Evolutionary conservation across 2,329 filamentous ascomycete species (phyloP).

Genomic region (Exophiala sp.): DNA sequence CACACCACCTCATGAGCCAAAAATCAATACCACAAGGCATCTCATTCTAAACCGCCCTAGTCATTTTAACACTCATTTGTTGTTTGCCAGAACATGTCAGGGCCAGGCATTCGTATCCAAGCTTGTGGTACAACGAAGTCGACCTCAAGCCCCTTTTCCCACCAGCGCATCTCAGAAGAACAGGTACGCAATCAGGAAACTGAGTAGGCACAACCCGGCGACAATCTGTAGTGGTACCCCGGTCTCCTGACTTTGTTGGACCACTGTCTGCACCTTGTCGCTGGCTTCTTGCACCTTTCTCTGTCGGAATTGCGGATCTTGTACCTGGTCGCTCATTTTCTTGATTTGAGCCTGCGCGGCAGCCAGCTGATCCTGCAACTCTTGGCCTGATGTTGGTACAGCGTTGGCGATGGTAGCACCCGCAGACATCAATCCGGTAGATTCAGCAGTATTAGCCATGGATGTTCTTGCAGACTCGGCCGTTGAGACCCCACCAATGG

Average conservation of each 20-base stretch:
- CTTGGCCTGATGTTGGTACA: slow-evolving; percentile 52
- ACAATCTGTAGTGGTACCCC: slow-evolving; percentile 77
- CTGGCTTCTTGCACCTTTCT: slow-evolving; percentile 63
- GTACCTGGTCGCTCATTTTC: slow-evolving; percentile 60
- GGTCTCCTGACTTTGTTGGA: slow-evolving; percentile 53
- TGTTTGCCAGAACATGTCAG: not conserved
- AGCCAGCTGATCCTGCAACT: slow-evolving; percentile 68
- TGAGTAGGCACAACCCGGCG: slow-evolving; percentile 77
- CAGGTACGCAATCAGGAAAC: slow-evolving; percentile 92
- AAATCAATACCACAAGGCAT: no score
- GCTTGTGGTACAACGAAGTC: not conserved
- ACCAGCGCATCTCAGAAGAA: slow-evolving; percentile 67
- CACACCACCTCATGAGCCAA: no score
- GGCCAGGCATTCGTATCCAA: slow-evolving; percentile 5
- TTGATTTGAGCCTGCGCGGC: slow-evolving; percentile 72
- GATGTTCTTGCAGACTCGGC: slow-evolving; percentile 27
- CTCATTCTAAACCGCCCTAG: no score
- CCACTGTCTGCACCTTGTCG: slow-evolving; percentile 51
- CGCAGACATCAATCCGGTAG: slow-evolving; percentile 42
- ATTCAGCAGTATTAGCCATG: slow-evolving; percentile 26
- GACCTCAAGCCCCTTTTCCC: not conserved
- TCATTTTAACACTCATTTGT: not conserved
- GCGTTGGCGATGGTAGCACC: slow-evolving; percentile 49
- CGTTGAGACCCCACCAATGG: slow-evolving; percentile 25
- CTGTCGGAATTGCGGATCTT: slow-evolving; percentile 72